Evolutionary conservation across 1,284 basidiomycete genomes (phyloP).

Genomic region (Coniferiporia weirii): DNA sequence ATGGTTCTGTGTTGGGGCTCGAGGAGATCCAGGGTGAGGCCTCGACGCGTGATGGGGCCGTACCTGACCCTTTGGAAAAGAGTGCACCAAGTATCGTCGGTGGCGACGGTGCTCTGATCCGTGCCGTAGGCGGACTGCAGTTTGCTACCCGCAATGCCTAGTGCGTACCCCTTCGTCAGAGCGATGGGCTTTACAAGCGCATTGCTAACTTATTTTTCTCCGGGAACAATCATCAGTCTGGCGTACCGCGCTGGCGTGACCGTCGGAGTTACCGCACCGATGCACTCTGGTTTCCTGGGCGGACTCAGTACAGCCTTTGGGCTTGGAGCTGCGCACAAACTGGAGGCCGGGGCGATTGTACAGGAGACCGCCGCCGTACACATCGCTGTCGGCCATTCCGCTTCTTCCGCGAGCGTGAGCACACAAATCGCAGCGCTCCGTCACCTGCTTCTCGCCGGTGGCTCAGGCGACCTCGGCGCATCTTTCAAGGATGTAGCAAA

Average conservation of each 20-base stretch:
- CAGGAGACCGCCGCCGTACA: conserved; percentile 63
- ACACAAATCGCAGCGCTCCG: conserved; percentile 39
- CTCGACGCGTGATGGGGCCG: conserved; percentile 61
- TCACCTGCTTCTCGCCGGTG: conserved; percentile 47
- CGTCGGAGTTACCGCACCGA: conserved; percentile 33
- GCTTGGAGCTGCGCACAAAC: conserved; percentile 33
- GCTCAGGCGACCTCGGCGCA: conserved; percentile 42
- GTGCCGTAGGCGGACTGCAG: conserved; percentile 70
- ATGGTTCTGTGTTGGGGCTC: conserved; percentile 17
- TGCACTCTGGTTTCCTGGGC: conserved; percentile 34
- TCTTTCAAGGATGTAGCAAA: conserved; percentile 48
- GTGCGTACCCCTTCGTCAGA: conserved; percentile 43
- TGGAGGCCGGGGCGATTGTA: conserved; percentile 37
- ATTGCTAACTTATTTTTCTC: conserved; percentile 54
- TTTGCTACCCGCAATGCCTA: conserved; percentile 70
- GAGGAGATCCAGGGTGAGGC: conserved; percentile 52
- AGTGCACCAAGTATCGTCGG: conserved; percentile 41
- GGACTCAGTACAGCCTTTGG: conserved; percentile 50
- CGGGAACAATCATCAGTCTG: conserved; percentile 52
- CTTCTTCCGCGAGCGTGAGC: conserved; percentile 25
- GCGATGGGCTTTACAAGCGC: conserved; percentile 55
- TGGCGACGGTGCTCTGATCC: conserved; percentile 45
- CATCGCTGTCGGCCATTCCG: conserved; percentile 46
- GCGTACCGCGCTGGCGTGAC: conserved; percentile 39
- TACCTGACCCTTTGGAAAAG: conserved; percentile 46